These are phyloP conservation scores for Oryza australiensis DNA, from an alignment of 176 grass and related monocot genomes.

Conservation along the genomic window DNA sequence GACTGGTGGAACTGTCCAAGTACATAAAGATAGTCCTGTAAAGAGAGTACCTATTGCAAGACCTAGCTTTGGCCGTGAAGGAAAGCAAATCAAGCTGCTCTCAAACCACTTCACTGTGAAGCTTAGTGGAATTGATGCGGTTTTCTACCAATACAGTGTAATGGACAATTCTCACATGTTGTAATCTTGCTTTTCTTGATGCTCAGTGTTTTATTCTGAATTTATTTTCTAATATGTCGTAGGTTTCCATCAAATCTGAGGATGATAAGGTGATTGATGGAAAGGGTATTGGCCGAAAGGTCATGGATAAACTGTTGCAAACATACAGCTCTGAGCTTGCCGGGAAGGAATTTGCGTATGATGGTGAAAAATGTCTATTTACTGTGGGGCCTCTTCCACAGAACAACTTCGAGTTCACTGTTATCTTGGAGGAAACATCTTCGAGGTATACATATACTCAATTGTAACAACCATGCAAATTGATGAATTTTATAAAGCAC, in stretches of 20 bases:
- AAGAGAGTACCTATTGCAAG: slow-evolving; percentile 47
- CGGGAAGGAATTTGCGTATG: slow-evolving; percentile 84
- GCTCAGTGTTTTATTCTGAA: slow-evolving; percentile 18
- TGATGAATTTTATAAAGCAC: slow-evolving; percentile 21
- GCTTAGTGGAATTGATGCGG: slow-evolving; percentile 48
- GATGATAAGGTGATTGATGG: slow-evolving; percentile 61
- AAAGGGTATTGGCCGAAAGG: slow-evolving; percentile 66
- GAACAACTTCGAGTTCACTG: slow-evolving; percentile 78
- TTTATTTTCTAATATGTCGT: slow-evolving; percentile 24
- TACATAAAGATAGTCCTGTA: slow-evolving; percentile 25
- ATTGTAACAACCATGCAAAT: background rate
- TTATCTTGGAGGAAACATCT: slow-evolving; percentile 81
- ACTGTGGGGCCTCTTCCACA: slow-evolving; percentile 80
- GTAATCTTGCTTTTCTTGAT: background rate
- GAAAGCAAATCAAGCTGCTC: slow-evolving; percentile 52
- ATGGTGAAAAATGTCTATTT: slow-evolving; percentile 90
- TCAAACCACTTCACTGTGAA: slow-evolving; percentile 70
- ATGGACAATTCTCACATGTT: slow-evolving; percentile 24
- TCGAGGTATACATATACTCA: slow-evolving; percentile 44
- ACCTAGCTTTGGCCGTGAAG: slow-evolving; percentile 47
- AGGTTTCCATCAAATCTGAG: slow-evolving; percentile 79
- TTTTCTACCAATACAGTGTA: slow-evolving; percentile 79
- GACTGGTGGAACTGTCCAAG: slow-evolving; percentile 32
- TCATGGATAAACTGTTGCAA: slow-evolving; percentile 75
- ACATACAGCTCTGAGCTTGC: slow-evolving; percentile 79